phyloP scores from a whole-genome alignment of 2,329 filamentous ascomycete genomes.

The Xylaria sp. region DNA sequence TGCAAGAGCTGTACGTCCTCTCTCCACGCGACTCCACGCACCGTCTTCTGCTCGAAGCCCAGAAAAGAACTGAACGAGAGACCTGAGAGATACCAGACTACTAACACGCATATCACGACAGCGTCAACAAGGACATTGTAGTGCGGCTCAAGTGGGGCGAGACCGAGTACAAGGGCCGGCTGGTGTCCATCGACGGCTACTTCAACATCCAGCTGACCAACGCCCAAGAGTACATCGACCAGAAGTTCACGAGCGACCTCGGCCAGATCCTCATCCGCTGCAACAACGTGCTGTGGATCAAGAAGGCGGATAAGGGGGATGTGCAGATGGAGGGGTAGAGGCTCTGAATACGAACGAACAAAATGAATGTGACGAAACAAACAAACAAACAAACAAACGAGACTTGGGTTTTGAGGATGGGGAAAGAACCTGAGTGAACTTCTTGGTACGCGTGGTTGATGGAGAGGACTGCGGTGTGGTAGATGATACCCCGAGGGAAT shows the following conservation, averaged over 20 bases:
- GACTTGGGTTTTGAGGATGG: not conserved
- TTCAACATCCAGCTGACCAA: slow-evolving; percentile 97
- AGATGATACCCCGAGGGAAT: slow-evolving; percentile 27
- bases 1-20: slow-evolving; percentile 81
- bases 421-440: too few species aligned
- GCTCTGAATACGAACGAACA: not conserved
- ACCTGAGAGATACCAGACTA: not conserved
- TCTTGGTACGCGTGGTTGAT: not conserved
- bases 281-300: slow-evolving; percentile 98
- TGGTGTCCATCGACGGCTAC: slow-evolving; percentile 95
- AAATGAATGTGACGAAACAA: not conserved
- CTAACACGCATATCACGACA: slow-evolving; percentile 59
- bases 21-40: not conserved
- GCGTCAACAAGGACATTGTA: slow-evolving; percentile 88
- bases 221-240: slow-evolving; percentile 91
- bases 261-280: slow-evolving; percentile 96
- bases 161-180: slow-evolving; percentile 93
- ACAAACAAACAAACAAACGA: not conserved
- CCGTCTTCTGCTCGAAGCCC: slow-evolving; percentile 7
- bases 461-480: not conserved
- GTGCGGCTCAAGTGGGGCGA: slow-evolving; percentile 98
- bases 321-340: slow-evolving; percentile 67
- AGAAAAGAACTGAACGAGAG: not conserved
- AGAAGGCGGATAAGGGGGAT: slow-evolving; percentile 66
- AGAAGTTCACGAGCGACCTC: slow-evolving; percentile 83